Conservation (phyloP, 129 eudicot genomes). For the Scalesia atractyloides region DNA sequence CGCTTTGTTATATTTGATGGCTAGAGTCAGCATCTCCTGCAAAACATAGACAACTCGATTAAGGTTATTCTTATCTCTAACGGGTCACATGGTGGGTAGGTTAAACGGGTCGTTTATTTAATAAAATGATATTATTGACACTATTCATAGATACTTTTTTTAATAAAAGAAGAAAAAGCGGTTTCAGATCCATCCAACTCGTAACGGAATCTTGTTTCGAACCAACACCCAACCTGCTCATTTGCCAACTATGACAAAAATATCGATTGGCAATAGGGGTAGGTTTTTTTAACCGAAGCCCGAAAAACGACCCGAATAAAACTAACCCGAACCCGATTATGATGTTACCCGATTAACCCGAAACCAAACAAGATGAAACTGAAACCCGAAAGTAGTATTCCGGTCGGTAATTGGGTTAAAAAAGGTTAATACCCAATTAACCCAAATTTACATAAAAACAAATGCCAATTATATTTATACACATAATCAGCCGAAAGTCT, state of each 20-base stretch:
- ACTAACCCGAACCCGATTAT: too few relatives aligned
- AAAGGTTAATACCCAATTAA: too few relatives aligned
- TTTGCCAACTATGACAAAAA: neutral
- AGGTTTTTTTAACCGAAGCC: too few relatives aligned
- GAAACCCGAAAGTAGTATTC: too few relatives aligned
- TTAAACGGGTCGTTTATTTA: neutral
- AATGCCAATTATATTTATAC: too few relatives aligned
- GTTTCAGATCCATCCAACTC: neutral
- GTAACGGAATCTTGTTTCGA: neutral
- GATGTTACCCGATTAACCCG: too few relatives aligned
- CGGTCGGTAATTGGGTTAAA: too few relatives aligned
- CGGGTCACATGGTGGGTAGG: neutral
- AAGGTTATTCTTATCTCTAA: neutral
- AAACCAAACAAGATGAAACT: too few relatives aligned
- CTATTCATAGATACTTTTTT: neutral
- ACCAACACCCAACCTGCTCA: neutral
- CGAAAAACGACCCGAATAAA: too few relatives aligned
- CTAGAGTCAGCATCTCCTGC: conserved; percentile 87
- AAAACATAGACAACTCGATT: conserved; percentile 1
- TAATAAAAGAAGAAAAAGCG: neutral
- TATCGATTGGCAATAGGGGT: neutral
- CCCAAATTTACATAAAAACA: too few relatives aligned
- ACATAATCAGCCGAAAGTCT: too few relatives aligned
- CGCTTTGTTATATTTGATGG: conserved; percentile 81
- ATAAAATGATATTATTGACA: neutral